Evolutionary conservation across 2,329 filamentous ascomycete genomes (phyloP).

Genomic region (Bimuria novae-zelandiae): DNA sequence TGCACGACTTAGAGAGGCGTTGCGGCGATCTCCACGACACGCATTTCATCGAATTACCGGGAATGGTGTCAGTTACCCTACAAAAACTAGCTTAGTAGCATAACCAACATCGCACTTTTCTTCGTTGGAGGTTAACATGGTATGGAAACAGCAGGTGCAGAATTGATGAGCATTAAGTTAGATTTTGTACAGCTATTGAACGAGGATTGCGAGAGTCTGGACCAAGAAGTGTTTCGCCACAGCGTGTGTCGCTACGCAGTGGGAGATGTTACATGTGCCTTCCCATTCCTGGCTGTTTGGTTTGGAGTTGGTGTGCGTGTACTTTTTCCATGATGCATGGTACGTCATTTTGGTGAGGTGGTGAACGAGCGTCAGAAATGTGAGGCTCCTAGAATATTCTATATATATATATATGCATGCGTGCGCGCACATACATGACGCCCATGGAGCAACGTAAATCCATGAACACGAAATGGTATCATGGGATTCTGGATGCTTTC

Average conservation of each 20-base stretch:
- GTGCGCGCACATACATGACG: neutral
- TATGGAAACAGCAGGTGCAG: neutral
- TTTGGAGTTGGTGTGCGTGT: neutral
- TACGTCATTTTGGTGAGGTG: neutral
- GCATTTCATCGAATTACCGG: too few relatives aligned
- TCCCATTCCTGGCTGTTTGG: neutral
- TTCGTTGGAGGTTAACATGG: neutral
- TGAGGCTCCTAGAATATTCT: neutral
- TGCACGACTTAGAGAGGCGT: too few relatives aligned
- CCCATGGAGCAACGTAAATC: neutral
- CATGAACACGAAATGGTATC: neutral
- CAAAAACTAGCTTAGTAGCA: neutral
- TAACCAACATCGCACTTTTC: neutral
- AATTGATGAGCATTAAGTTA: neutral
- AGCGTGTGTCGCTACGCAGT: neutral
- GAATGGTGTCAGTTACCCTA: neutral
- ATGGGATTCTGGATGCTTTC: neutral
- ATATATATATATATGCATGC: neutral
- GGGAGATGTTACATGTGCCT: neutral
- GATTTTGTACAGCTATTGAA: neutral
- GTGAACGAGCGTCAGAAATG: neutral
- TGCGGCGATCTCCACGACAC: too few relatives aligned
- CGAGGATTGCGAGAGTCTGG: neutral
- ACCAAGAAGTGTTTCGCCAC: neutral
- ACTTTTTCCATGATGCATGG: neutral